Conservation (phyloP, 768 basidiomycete genomes). For the Lentinula edodes region DNA sequence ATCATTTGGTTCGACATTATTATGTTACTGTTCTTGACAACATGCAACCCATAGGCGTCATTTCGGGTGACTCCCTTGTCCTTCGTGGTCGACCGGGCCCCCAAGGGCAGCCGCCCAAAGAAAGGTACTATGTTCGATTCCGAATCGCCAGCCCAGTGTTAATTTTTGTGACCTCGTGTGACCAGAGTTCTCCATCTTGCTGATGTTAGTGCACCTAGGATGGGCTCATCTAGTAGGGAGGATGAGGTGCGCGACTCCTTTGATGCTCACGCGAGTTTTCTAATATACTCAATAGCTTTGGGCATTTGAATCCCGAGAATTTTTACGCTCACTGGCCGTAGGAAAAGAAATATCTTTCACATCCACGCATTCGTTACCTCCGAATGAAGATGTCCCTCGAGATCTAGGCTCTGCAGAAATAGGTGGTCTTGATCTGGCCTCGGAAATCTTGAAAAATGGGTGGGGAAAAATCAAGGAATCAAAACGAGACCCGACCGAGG, state of each 20-base stretch:
- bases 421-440: slow-evolving; percentile 63
- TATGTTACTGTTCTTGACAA: not conserved
- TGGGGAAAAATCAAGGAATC: slow-evolving; percentile 91
- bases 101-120: slow-evolving; percentile 86
- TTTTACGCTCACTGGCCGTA: slow-evolving; percentile 75
- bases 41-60: slow-evolving; percentile 50
- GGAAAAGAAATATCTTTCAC: slow-evolving; percentile 89
- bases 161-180: slow-evolving; percentile 1
- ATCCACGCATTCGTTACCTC: slow-evolving; percentile 72
- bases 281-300: slow-evolving; percentile 49
- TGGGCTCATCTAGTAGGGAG: slow-evolving; percentile 77
- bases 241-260: slow-evolving; percentile 65
- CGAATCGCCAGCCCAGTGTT: not conserved
- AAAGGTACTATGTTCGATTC: slow-evolving; percentile 49
- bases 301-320: slow-evolving; percentile 93
- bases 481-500: slow-evolving; percentile 78
- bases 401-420: slow-evolving; percentile 78
- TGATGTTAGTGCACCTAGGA: slow-evolving; percentile 77
- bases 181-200: slow-evolving; percentile 83
- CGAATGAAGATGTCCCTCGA: slow-evolving; percentile 70
- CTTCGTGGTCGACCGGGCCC: slow-evolving; percentile 71
- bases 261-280: not conserved
- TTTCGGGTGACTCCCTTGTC: slow-evolving; percentile 87
- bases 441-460: slow-evolving; percentile 80
- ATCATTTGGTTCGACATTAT: not conserved